Percentiles rank a stretch among this genome's conserved stretches.
Evolutionary conservation across 345 rosid species (phyloP).

Genomic region (Eucalyptus marginata): DNA sequence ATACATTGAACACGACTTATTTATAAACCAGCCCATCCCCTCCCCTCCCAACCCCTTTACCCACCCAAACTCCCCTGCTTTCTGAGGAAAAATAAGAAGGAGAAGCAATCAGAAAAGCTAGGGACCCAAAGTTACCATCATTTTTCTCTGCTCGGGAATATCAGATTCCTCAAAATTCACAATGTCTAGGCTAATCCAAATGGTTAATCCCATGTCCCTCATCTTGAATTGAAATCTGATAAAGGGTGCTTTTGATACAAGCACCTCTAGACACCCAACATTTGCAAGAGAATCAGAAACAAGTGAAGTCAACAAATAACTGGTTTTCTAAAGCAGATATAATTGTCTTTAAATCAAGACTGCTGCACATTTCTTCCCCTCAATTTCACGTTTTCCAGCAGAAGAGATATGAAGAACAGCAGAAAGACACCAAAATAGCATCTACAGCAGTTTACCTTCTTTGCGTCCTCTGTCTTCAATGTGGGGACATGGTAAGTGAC

Average conservation of each 20-base stretch:
- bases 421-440: background rate
- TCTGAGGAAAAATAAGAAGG: background rate
- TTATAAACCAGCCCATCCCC: background rate
- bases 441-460: slow-evolving; percentile 43
- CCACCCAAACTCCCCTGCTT: background rate
- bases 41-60: background rate
- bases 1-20: background rate
- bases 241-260: background rate
- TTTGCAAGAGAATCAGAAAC: background rate
- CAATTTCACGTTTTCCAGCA: background rate
- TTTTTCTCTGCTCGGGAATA: background rate
- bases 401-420: background rate
- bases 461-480: slow-evolving; percentile 56
- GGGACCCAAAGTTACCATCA: background rate
- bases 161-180: background rate
- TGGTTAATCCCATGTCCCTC: background rate
- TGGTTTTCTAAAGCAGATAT: background rate
- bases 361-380: background rate
- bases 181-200: background rate
- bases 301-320: background rate
- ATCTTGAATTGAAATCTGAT: background rate
- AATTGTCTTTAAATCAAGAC: background rate
- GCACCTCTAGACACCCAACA: background rate
- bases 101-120: background rate
- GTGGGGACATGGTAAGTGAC: slow-evolving; percentile 62